Base-by-base conservation (phyloP, 2,329 filamentous ascomycete genomes). In the Stachybotrys chlorohalonatus region DNA sequence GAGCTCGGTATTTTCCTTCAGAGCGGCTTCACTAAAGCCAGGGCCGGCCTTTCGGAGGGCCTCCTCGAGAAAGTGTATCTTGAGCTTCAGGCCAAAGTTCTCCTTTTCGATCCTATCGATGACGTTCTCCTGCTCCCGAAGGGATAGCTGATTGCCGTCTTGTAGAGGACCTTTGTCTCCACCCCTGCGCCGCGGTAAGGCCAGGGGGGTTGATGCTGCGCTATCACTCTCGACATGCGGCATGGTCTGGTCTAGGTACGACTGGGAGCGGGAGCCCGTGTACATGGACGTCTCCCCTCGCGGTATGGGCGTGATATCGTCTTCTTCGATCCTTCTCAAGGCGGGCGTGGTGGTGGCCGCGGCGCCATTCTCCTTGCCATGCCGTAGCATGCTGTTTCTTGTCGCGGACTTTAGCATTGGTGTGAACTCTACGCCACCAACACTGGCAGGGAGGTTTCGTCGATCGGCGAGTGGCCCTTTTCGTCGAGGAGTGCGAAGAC, bases 61-160 rank as follows among this genome's bases (percentile, higher is more conserved):
- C 62, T 97, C 90, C 69, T 99, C 91, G 54, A 99, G 80, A 68
- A 95, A 99, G 70, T 97, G 91, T 53, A 97, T 96, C 71, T 96
- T 96, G 62, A 97, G 81, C 71, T 97, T 97, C 53, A 99, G 78
- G 30, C 90, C 90, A 67, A 97, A 99, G 67, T 99, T 99, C 67
- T 97, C 94, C 75, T 99, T 99, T 67, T 96, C 91, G 63, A 99
- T 93, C 66, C 89, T 89, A 73, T 96, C 90, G 62, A 99, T 93
- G 61, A 94, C 88, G 62, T 90, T 91, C 71, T 97, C 94, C 70
- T 99, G 94, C 67, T 99, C 94, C 57, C 91, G 86, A 55, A 99
- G 73, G 1, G 94, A 96, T 62, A 96, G 80, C 66, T 95, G 87
- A 63, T 96, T 96, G 17, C 91, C 91, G 62, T 94, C 87, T 58